Percentiles rank a stretch among this genome's conserved stretches.
These are phyloP conservation scores for Arxiozyma slooffiae DNA, from an alignment of 1,139 yeast genomes.

Conservation along the genomic window DNA sequence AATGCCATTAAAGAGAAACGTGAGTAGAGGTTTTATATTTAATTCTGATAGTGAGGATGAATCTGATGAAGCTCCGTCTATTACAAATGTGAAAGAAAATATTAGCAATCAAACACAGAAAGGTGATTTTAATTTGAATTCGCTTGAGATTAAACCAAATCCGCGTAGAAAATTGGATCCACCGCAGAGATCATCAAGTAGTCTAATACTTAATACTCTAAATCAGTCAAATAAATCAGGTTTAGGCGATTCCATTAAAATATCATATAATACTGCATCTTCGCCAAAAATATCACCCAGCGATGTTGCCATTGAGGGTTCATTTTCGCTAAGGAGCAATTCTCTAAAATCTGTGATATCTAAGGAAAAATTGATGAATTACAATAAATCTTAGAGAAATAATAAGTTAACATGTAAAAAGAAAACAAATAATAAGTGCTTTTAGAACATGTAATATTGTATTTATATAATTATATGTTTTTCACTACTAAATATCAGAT, in stretches of 20 bases:
- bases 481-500: not conserved
- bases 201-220: not conserved
- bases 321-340: constrained; percentile 28
- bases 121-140: constrained; percentile 3
- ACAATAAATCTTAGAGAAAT: not conserved
- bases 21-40: constrained; percentile 24
- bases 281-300: constrained; percentile 27
- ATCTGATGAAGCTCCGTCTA: constrained; percentile 6
- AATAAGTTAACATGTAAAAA: too few species aligned
- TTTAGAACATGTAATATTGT: too few species aligned
- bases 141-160: constrained; percentile 1
- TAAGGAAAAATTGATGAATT: constrained; percentile 10
- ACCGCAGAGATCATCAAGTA: constrained; percentile 5
- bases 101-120: not conserved
- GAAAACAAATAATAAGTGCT: too few species aligned
- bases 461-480: too few species aligned
- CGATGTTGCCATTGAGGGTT: constrained; percentile 42
- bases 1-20: constrained; percentile 4
- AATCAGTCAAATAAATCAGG: constrained; percentile 1
- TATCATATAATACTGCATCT: constrained; percentile 12
- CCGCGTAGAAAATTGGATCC: constrained; percentile 5
- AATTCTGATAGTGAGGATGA: constrained; percentile 27
- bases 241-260: constrained; percentile 7
- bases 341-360: constrained; percentile 21
- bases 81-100: constrained; percentile 1